Base-by-base conservation (phyloP, 768 basidiomycete species). In the Hydnomerulius pinastri region DNA sequence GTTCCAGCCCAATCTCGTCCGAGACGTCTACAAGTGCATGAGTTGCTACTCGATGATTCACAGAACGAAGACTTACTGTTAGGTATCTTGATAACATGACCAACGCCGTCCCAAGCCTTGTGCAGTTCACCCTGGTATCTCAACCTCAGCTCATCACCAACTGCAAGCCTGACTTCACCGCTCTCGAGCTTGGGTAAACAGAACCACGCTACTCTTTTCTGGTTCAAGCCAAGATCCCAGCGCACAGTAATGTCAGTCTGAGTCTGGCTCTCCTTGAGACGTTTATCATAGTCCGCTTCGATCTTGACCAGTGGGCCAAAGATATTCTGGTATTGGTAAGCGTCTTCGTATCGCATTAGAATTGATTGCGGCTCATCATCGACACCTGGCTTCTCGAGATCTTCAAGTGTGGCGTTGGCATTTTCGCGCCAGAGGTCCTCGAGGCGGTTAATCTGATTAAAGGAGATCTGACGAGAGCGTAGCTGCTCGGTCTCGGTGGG, bases 201-300 rank as follows among this genome's bases (percentile, higher is more conserved):
- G 69, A 99, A 99, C 93, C 96, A 99, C 0, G 97, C 96, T n/a
- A 98, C 88, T 25, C 97, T 83, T 73, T 98, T 98, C 73, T 99
- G 97, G 68, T 99, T 99, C 58, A 99, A 73, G 67, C 97, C 97
- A 44, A 98, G 76, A 70, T 99, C 97, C 97, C 97, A 99, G 38
- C 97, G 78, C 20, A 99, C 88, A 23, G 86, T 85, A 62, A 99
- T 95, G 55, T 96, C 92, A 4, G 91, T 97, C 73, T 99, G 96
- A 0, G 97, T 98, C 73, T 99, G 97, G 53, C 92, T 92, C 69
- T 99, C 97, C 72, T 99, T 99, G 62, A 98, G 79, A 47, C 87
- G 82, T 73, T 98, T 98, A 66, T 99, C 97, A 62, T 98, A 99
- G 73, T 99, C 97, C 2, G 97, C 97, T 65, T 99, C 97, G 59